Evolutionary conservation across 208 protist genomes (phyloP), one percentile per base, ranked within the genome.

Genomic region (Trypanosoma caninum): DNA sequence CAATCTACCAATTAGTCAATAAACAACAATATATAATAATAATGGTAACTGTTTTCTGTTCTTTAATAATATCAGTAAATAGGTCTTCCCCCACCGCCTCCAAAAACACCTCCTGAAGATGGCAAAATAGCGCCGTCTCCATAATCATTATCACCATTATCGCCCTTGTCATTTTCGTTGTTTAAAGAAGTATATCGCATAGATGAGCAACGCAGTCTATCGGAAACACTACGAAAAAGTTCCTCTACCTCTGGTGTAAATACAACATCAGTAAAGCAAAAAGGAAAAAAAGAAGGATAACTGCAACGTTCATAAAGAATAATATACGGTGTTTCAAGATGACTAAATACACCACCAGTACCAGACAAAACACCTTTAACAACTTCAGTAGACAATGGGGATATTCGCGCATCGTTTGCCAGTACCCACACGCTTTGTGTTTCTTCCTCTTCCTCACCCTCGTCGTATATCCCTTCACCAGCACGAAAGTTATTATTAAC

Each of bases 361-460:
- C 82, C 82, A 13, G 38, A 18, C 28, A 88, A 47, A 22, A 88
- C 56, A 23, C 35, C 52, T 16, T 47, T 46, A 63, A 82, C 72
- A 18, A 25, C 69, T 11, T 65, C 61, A 6, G 47, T 6, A 13
- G 42, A 18, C 18, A 88, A 56, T 10, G 48, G 4, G 22, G 66
- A 55, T 50, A 88, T 67, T 42, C 62, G 63, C 13, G 72, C 71
- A 56, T 88, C 82, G 59, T 88, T 84, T 31, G 82, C 74, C 70
- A 84, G 74, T 30, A 82, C 72, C 82, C 82, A 88, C 31, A 53
- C 34, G 33, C 44, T 20, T 3, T 20, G 13, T 23, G n/a, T 50
- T 13, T 44, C 41, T 13, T 45, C 16, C 13, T 61, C 34, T 1
- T 2, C 27, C n/a, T n/a, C n/a, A n/a, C n/a, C n/a, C n/a, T n/a